Conservation (phyloP, 495 filamentous ascomycete genomes). For the Penicillium bovifimosum region DNA sequence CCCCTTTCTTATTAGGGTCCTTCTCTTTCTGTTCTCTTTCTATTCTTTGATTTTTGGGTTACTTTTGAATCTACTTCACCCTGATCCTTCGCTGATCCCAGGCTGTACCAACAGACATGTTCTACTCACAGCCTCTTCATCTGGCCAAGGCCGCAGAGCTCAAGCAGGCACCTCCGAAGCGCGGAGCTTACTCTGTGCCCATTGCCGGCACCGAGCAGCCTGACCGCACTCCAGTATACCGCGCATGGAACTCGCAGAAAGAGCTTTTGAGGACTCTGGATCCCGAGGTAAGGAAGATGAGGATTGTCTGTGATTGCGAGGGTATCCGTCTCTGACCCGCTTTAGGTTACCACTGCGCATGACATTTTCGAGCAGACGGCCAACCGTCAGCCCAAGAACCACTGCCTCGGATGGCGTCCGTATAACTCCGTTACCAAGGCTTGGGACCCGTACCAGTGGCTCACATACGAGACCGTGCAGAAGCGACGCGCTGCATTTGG, state of each 20-base stretch:
- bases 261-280: slow-evolving; percentile 68
- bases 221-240: slow-evolving; percentile 71
- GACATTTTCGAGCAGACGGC: slow-evolving; percentile 73
- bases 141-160: slow-evolving; percentile 41
- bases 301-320: background rate
- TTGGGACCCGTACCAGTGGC: slow-evolving; percentile 76
- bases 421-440: slow-evolving; percentile 72
- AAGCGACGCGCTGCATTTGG: slow-evolving; percentile 78
- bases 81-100: background rate
- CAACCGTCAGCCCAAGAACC: slow-evolving; percentile 52
- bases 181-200: slow-evolving; percentile 51
- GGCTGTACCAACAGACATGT: slow-evolving; percentile 20
- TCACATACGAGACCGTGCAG: slow-evolving; percentile 75
- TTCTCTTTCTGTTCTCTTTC: background rate
- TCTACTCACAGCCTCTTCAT: slow-evolving; percentile 39
- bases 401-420: slow-evolving; percentile 74
- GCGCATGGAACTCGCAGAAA: slow-evolving; percentile 73
- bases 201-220: slow-evolving; percentile 68
- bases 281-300: slow-evolving; percentile 50
- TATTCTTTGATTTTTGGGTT: background rate
- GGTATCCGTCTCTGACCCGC: background rate
- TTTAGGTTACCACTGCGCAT: slow-evolving; percentile 62
- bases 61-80: background rate
- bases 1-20: background rate
- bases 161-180: slow-evolving; percentile 38